Conservation (phyloP, 2,329 filamentous ascomycete species). For the Xylariales sp. region DNA sequence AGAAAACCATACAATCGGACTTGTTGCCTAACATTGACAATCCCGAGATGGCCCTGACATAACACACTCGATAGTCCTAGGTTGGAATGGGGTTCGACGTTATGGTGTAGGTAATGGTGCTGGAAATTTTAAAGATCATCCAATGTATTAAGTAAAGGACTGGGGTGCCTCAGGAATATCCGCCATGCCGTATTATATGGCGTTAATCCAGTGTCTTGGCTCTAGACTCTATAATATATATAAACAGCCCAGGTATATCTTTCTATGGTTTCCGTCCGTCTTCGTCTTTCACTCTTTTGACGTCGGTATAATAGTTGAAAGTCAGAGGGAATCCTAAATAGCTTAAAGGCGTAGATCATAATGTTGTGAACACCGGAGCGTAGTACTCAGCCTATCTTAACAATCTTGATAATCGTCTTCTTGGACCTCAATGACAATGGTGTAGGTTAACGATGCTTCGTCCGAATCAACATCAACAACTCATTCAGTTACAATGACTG, state of each 20-base stretch:
- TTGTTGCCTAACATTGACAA: slow-evolving; percentile 12
- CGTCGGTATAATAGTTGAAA: slow-evolving; percentile 7
- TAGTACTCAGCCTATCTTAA: slow-evolving; percentile 24
- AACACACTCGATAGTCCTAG: neutral
- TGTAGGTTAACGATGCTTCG: slow-evolving; percentile 29
- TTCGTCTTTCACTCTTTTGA: slow-evolving; percentile 23
- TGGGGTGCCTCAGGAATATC: slow-evolving; percentile 11
- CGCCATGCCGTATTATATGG: slow-evolving; percentile 5
- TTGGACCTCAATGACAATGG: slow-evolving; percentile 28
- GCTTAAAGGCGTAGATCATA: neutral
- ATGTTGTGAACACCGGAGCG: slow-evolving; percentile 28
- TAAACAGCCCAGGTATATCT: neutral
- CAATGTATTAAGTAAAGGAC: slow-evolving; percentile 12
- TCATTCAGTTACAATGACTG: slow-evolving; percentile 35
- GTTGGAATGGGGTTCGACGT: slow-evolving; percentile 8
- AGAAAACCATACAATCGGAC: slow-evolving; percentile 12
- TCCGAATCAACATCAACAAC: slow-evolving; percentile 28
- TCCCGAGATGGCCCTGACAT: neutral
- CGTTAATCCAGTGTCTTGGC: slow-evolving; percentile 5
- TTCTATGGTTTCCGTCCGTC: neutral
- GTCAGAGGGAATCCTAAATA: neutral
- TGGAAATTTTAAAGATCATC: slow-evolving; percentile 22
- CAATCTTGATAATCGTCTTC: slow-evolving; percentile 28
- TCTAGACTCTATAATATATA: neutral
- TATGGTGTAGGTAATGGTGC: neutral